Percentiles rank a stretch among this genome's conserved stretches.
phyloP scores from a whole-genome alignment of 352 stramenopile genomes.

The Saprolegnia diclina region DNA sequence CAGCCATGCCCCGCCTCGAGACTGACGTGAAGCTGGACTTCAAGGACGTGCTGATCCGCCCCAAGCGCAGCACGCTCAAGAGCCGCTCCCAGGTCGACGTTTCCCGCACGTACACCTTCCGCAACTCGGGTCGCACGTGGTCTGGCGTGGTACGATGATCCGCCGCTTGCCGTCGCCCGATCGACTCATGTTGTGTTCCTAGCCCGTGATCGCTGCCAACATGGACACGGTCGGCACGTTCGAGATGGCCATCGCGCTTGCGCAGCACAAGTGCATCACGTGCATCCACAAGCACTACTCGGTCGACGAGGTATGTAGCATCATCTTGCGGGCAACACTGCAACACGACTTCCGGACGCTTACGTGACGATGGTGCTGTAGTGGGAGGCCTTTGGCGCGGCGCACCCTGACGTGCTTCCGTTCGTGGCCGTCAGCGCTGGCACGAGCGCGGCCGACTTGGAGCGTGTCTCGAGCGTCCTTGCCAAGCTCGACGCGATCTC shows the following conservation, averaged over 20 bases:
- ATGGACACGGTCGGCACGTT: conserved; percentile 92
- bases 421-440: conserved; percentile 77
- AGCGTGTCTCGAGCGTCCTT: conserved; percentile 61
- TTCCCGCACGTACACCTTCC: conserved; percentile 59
- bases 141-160: conserved; percentile 47
- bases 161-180: background rate
- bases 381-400: conserved; percentile 49
- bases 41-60: conserved; percentile 92
- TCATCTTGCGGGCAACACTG: background rate
- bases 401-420: conserved; percentile 48
- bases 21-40: conserved; percentile 89
- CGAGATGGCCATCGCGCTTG: conserved; percentile 76
- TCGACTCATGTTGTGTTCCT: background rate
- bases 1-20: conserved; percentile 82
- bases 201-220: conserved; percentile 87
- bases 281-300: conserved; percentile 90
- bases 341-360: background rate
- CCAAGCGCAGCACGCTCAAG: conserved; percentile 88
- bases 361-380: conserved; percentile 25
- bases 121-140: conserved; percentile 73
- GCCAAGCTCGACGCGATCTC: conserved; percentile 51
- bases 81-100: conserved; percentile 81
- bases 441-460: conserved; percentile 61
- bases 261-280: conserved; percentile 80
- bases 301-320: conserved; percentile 38